Base-by-base conservation (phyloP, 2,329 filamentous ascomycete species). In the Anthostomella pinea region DNA sequence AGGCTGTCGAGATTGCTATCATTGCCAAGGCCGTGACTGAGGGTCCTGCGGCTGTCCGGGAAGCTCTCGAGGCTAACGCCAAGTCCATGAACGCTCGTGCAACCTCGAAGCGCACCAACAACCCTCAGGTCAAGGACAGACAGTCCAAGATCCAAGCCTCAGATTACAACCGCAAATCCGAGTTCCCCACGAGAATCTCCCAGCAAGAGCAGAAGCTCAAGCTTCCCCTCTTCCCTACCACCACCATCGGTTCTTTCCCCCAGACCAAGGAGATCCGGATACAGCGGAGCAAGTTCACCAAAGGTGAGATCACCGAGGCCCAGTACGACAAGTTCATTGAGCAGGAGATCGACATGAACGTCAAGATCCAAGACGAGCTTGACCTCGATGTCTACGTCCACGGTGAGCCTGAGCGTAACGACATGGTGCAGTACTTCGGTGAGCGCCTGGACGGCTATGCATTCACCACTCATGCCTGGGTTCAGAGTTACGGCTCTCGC, bases 351-450 rank as follows among this genome's bases (percentile, higher is more conserved):
- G 77, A 88, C 60, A 84, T 94, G 48, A 88, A 91, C 63, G 80
- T 98, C 71, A 87, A 89, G 77, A 87, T 97, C 69, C 93, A 98
- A 75, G 89, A 97, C 61, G 93, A 97, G 75, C 90, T 98, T 60
- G 89, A 81, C 68, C 84, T 98, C 37, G 93, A 98, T 58, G 93
- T 98, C 67, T 87, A 86, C 65, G 93, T 98, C 51, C 93, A 98
- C 77, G 93, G 93, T 65, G 93, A 98, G 80, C 93, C 93, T 43
- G 93, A 98, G 82, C 89, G 93, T 69, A 98, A 98, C 75, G 93
- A 98, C 83, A 98, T 98, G 93, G 93, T 98, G 35, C 93, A 98
- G 73, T 98, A 96, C 83, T 98, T 98, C 59, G 93, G 93, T 70
- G 93, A 98, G 81, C 86, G 88, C 62, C 79, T 98, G 48, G 81